Evolutionary conservation across 371 early-diverging fungal species (phyloP).

Genomic region (Blakeslea trispora): DNA sequence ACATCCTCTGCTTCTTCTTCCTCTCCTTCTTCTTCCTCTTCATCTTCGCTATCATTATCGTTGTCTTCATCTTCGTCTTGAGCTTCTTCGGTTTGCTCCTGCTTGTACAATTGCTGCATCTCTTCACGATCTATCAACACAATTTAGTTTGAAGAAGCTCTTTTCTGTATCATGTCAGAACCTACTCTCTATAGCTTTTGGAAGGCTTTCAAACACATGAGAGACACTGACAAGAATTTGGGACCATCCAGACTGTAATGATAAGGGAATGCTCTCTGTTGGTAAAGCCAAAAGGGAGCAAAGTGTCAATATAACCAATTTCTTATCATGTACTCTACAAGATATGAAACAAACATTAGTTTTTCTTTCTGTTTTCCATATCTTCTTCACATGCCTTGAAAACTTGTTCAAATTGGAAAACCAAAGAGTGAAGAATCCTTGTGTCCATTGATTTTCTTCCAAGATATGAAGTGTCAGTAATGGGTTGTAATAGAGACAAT

Average conservation of each 20-base stretch:
- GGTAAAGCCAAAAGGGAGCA: slow-evolving; percentile 74
- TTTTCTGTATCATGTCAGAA: slow-evolving; percentile 19
- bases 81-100: slow-evolving; percentile 59
- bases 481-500: slow-evolving; percentile 85
- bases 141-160: slow-evolving; percentile 34
- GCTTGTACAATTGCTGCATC: slow-evolving; percentile 61
- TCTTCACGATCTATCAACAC: slow-evolving; percentile 63
- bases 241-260: slow-evolving; percentile 71
- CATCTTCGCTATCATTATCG: slow-evolving; percentile 36
- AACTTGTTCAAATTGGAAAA: slow-evolving; percentile 72
- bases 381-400: slow-evolving; percentile 42
- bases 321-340: slow-evolving; percentile 89
- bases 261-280: slow-evolving; percentile 65
- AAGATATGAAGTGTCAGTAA: slow-evolving; percentile 68
- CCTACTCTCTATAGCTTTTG: slow-evolving; percentile 81
- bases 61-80: slow-evolving; percentile 39
- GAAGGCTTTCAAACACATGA: slow-evolving; percentile 72
- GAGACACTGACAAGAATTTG: slow-evolving; percentile 72
- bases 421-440: slow-evolving; percentile 82
- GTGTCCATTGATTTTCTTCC: slow-evolving; percentile 75
- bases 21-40: slow-evolving; percentile 55
- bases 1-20: slow-evolving; percentile 45
- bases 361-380: neutral
- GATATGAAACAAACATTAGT: neutral
- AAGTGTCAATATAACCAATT: slow-evolving; percentile 79